Base-by-base conservation (phyloP, 768 basidiomycete species). In the Boletus huronensis region DNA sequence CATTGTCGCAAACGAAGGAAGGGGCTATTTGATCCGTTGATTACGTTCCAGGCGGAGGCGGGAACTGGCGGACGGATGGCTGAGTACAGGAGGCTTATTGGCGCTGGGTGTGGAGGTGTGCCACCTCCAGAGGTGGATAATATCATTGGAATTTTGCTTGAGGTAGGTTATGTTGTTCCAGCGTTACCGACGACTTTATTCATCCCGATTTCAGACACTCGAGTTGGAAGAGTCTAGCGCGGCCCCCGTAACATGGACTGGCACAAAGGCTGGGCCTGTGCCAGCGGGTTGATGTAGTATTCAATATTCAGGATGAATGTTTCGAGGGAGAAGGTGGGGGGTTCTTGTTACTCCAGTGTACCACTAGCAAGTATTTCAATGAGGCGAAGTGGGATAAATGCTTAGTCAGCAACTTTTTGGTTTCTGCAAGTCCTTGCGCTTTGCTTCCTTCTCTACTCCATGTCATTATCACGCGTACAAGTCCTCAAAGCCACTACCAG, bases 11-110 rank as follows among this genome's bases (percentile, higher is more conserved):
- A 82, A 65, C 82, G 86, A 59, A 81, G 93, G 66, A 82, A 82
- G 61, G 78, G 77, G 13, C 76, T 83, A 55, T 93, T 97, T 61
- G 85, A 88, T 46, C 82, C 83, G 54, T 77, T 91, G 59, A 89
- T 89, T 11, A 80, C 77, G 29, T 87, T 90, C 71, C 90, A 94
- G 68, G 88, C 91, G 19, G 92, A 95, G 71, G 86, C 90, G 0
- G 95, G 95, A 5, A 97, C 94, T 0, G 85, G 88, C 29, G 91
- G 90, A 38, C 79, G 86, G 58, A 95, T 98, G 85, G 78, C 81
- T 5, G 89, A 95, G 60, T 99, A 98, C 69, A 77, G 94, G 61
- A 78, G 87, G 58, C 71, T 99, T 48, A 94, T 99, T 63, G 87
- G 88, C 31, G 86, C 92, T 16, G 94, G 92, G 0, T 96, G 92